Conservation (phyloP, 108 stramenopile genomes). For the Cyclotella cryptica region DNA sequence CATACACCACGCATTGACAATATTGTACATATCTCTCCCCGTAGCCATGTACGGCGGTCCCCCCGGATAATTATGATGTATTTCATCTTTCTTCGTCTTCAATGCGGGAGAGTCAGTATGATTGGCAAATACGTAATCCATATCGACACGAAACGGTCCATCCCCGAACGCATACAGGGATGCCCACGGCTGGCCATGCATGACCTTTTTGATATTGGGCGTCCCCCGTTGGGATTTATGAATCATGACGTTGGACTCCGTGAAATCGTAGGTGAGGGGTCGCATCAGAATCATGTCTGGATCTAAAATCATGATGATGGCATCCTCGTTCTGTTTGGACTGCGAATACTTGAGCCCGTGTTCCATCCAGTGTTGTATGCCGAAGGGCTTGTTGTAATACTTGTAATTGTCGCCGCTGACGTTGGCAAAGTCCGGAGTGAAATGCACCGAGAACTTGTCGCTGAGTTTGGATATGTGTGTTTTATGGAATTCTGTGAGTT, state of each 20-base stretch:
- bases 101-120: constrained; percentile 56
- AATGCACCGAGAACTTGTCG: constrained; percentile 65
- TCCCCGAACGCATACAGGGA: constrained; percentile 91
- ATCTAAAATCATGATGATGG: constrained; percentile 80
- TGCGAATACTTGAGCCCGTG: constrained; percentile 66
- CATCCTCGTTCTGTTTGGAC: constrained; percentile 62
- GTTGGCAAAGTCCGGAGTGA: constrained; percentile 72
- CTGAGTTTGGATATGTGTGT: constrained; percentile 56
- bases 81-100: constrained; percentile 36
- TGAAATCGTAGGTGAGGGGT: constrained; percentile 85
- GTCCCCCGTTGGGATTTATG: constrained; percentile 38
- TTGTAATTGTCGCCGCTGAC: constrained; percentile 66
- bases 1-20: constrained; percentile 70
- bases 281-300: constrained; percentile 85
- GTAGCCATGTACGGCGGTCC: constrained; percentile 86
- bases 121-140: constrained; percentile 50
- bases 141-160: constrained; percentile 73
- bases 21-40: constrained; percentile 73
- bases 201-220: constrained; percentile 57
- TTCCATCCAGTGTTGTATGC: constrained; percentile 83
- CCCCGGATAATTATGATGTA: constrained; percentile 62
- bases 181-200: constrained; percentile 91
- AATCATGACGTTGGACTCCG: constrained; percentile 61
- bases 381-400: constrained; percentile 95
- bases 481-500: constrained; percentile 39